Conservation (phyloP, 139 green algal species). For the Coccomyxa sp. region DNA sequence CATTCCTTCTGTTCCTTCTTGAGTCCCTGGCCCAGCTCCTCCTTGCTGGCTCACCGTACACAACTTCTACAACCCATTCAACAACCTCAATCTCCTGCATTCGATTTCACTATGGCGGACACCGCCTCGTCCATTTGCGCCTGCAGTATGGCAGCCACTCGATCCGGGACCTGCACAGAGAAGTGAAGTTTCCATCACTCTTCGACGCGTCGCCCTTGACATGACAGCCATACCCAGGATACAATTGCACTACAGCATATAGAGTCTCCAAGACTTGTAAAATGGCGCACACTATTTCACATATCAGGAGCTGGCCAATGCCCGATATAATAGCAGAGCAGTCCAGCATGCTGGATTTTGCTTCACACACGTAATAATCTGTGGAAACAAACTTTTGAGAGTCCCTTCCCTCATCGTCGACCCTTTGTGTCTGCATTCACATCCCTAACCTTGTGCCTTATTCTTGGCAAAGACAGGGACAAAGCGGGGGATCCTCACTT, state of each 20-base stretch:
- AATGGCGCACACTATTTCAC: background rate
- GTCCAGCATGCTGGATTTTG: background rate
- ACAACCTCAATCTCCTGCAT: no score
- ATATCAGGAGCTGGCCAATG: background rate
- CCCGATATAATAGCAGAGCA: background rate
- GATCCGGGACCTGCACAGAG: background rate
- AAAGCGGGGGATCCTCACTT: no score
- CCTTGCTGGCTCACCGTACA: no score
- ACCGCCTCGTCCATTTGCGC: background rate
- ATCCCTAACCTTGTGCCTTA: no score
- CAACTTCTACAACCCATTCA: no score
- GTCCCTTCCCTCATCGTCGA: no score
- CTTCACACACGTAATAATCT: background rate
- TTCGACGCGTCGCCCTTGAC: background rate
- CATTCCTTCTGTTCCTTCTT: no score
- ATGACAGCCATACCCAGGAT: background rate
- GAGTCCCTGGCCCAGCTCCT: no score
- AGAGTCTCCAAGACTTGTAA: background rate
- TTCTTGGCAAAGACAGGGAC: no score
- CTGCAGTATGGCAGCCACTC: background rate
- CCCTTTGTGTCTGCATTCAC: no score
- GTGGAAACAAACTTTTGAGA: no score
- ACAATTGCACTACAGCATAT: background rate
- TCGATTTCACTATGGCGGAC: background rate
- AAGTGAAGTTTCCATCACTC: background rate